Evolutionary conservation across 345 rosid species (phyloP).

Genomic region (Physaria fendleri): DNA sequence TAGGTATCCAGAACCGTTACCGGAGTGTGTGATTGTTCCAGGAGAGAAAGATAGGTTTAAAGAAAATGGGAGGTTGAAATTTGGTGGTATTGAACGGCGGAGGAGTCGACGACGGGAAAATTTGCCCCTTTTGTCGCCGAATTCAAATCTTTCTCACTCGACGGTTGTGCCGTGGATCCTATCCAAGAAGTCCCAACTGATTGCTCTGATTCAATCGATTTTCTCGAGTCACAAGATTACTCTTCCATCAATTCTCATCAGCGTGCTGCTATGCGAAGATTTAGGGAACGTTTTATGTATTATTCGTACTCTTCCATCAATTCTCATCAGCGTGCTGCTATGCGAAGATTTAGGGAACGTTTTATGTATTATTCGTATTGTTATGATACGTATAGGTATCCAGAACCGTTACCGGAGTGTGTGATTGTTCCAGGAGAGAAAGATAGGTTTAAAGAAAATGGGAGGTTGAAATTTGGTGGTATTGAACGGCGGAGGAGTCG

Average conservation of each 20-base stretch:
- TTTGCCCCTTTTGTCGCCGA: constrained; percentile 73
- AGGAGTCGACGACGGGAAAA: constrained; percentile 71
- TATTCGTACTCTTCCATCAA: constrained; percentile 88
- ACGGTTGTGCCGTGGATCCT: constrained; percentile 68
- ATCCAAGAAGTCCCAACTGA: constrained; percentile 37
- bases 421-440: constrained; percentile 46
- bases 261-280: constrained; percentile 52
- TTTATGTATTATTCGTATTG: too few relatives aligned
- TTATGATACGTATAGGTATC: constrained; percentile 51
- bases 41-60: constrained; percentile 45
- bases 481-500: constrained; percentile 33
- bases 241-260: constrained; percentile 33
- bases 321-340: too few relatives aligned
- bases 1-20: constrained; percentile 48
- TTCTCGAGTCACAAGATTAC: constrained; percentile 40
- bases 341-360: too few relatives aligned
- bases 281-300: constrained; percentile 71
- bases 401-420: constrained; percentile 54
- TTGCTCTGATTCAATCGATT: constrained; percentile 31
- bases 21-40: constrained; percentile 60
- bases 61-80: too few relatives aligned
- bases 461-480: constrained; percentile 72
- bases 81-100: too few relatives aligned
- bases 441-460: constrained; percentile 51
- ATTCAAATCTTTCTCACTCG: constrained; percentile 52